Conservation (phyloP, 2,329 filamentous ascomycete species). For the Westerdykella aurantiaca region DNA sequence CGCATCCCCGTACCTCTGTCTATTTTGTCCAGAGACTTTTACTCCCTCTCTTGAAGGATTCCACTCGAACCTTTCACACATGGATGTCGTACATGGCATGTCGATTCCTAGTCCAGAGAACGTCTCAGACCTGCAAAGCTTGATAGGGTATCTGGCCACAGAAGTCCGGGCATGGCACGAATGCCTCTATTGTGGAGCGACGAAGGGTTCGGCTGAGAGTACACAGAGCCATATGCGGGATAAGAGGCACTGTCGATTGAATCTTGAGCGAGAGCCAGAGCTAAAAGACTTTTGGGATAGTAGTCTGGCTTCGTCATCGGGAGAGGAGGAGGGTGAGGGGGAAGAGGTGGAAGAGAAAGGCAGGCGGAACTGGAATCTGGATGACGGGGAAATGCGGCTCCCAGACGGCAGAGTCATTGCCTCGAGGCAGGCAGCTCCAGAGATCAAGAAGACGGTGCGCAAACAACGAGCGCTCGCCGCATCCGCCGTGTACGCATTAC, state of each 20-base stretch:
- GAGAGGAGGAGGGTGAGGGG: background rate
- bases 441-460: constrained; percentile 1
- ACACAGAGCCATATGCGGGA: constrained; percentile 36
- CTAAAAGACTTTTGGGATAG: constrained; percentile 30
- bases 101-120: constrained; percentile 21
- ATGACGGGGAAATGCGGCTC: constrained; percentile 6
- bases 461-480: constrained; percentile 3
- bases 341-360: too few relatives aligned
- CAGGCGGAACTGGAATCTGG: constrained; percentile 1
- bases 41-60: constrained; percentile 5
- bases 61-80: constrained; percentile 22
- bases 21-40: constrained; percentile 24
- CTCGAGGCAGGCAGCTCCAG: constrained; percentile 4
- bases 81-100: constrained; percentile 21
- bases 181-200: constrained; percentile 33
- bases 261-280: constrained; percentile 28
- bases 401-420: constrained; percentile 7
- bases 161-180: constrained; percentile 24
- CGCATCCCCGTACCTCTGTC: constrained; percentile 13
- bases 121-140: constrained; percentile 21
- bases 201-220: constrained; percentile 16
- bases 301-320: background rate
- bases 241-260: constrained; percentile 32
- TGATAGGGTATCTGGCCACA: constrained; percentile 28
- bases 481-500: constrained; percentile 1